phyloP scores from a whole-genome alignment of 2,329 filamentous ascomycete genomes.

The Aspergillus pseudotamarii region DNA sequence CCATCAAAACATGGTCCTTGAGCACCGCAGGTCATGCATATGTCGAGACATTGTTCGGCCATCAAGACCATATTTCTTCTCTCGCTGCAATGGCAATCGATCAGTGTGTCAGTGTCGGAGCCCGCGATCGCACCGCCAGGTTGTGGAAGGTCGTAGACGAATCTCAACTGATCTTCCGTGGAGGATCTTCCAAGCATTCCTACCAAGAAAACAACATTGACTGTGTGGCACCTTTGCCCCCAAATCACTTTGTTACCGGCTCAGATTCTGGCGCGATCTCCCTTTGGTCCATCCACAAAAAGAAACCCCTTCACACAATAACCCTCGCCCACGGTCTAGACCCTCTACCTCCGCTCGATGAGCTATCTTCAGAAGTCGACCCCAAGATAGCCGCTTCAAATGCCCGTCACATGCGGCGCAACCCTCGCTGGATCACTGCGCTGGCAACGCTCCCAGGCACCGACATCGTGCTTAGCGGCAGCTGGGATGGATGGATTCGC shows the following conservation, averaged over 20 bases:
- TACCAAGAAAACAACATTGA: conserved; percentile 85
- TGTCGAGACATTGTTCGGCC: conserved; percentile 92
- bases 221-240: conserved; percentile 84
- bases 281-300: conserved; percentile 89
- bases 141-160: conserved; percentile 97
- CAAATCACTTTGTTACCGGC: conserved; percentile 90
- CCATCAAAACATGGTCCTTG: conserved; percentile 92
- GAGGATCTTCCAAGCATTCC: conserved; percentile 59
- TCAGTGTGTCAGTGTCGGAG: conserved; percentile 86
- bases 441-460: conserved; percentile 84
- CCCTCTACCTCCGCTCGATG: conserved; percentile 65
- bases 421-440: conserved; percentile 86
- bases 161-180: conserved; percentile 91
- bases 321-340: conserved; percentile 85
- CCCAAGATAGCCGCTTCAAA: conserved; percentile 53
- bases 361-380: conserved; percentile 74
- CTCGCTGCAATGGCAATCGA: conserved; percentile 83
- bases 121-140: conserved; percentile 85
- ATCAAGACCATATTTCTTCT: conserved; percentile 87
- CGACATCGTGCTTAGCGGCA: conserved; percentile 85
- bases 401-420: conserved; percentile 56
- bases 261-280: conserved; percentile 86
- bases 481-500: conserved; percentile 88
- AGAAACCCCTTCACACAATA: conserved; percentile 85
- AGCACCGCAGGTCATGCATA: conserved; percentile 80